phyloP scores from a whole-genome alignment of 148 eudicot genomes.

The Mesembryanthemum crystallinum region DNA sequence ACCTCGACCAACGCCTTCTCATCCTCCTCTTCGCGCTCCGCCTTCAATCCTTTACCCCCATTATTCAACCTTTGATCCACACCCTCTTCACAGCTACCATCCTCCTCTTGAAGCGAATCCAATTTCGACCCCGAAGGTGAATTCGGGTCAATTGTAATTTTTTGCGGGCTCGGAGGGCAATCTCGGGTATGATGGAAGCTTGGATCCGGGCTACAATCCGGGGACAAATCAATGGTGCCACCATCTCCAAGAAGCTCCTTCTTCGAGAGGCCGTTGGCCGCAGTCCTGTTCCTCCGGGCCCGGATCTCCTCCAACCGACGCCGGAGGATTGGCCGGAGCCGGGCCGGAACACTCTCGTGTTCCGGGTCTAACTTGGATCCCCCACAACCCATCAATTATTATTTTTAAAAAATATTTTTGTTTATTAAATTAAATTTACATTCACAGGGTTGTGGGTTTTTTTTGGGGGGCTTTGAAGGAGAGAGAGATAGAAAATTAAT shows the following conservation, averaged over 20 bases:
- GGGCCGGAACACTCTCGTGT: slow-evolving; percentile 21
- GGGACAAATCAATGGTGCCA: not conserved
- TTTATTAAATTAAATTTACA: not conserved
- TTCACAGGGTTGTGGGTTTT: not conserved
- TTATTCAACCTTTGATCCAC: not conserved
- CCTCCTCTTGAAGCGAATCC: not conserved
- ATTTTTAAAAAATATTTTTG: not conserved
- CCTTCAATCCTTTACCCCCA: not conserved
- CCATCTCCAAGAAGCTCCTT: slow-evolving; percentile 26
- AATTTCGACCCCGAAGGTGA: not conserved
- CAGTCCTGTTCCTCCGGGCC: not conserved
- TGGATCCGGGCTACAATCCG: not conserved
- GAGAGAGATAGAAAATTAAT: too few relatives aligned
- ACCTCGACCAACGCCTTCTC: not conserved
- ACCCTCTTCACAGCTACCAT: not conserved
- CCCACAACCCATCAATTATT: slow-evolving; percentile 52
- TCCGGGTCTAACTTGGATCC: slow-evolving; percentile 31
- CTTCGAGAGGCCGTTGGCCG: slow-evolving; percentile 14
- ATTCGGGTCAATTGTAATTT: not conserved
- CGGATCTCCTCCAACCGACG: slow-evolving; percentile 32
- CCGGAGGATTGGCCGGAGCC: slow-evolving; percentile 32
- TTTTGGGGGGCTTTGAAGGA: not conserved
- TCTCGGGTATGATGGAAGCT: not conserved
- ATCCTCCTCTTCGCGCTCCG: not conserved
- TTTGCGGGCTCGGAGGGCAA: slow-evolving; percentile 6